Evolutionary conservation across 768 basidiomycete genomes (phyloP), one percentile per base, ranked within the genome.

Genomic region (Boletellus sp.): DNA sequence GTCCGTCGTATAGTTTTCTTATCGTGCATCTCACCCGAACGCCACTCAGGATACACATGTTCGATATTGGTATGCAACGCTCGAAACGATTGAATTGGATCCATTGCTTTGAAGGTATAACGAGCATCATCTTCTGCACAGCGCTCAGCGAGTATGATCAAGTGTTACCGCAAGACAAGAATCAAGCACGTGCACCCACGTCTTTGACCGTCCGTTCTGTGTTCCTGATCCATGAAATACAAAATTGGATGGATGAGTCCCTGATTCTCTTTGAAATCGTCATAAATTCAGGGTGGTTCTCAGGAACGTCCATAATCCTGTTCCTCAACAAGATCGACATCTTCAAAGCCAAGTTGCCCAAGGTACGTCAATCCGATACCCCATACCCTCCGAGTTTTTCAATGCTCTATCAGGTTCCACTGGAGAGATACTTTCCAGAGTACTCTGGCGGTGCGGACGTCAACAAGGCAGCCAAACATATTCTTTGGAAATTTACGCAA

Each of bases 401-500:
- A n/a, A 41, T 22, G 4, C 6, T 1, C 7, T 2, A 12, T 16
- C 58, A 85, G 84, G 79, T 86, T 0, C 86, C 86, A 4, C 68
- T 91, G n/a, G 85, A 87, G 53, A 72, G 74, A 38, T 87, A 86
- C 65, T 94, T 92, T 66, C 83, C 90, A 4, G 92, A 94, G 61
- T 94, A 94, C 66, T 87, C 88, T 1, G 90, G 90, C 28, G 91
- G 91, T 5, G 68, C 84, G 4, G 90, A 94, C 60, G 89, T 94
- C 67, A 94, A 92, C 72, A 94, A 94, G 67, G 92, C 91, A 2
- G 91, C 93, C 0, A 93, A 94, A 59, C 94, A 91, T 56, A 93
- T 96, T 45, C 73, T 96, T 34, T 96, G 92, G 94, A 74, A 87
- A 60, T 97, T 95, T 60, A 94, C 93, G 78, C 90, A 95, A 67